Evolutionary conservation across 345 rosid genomes (phyloP), one percentile per base, ranked within the genome.

Genomic region (Murraya paniculata): DNA sequence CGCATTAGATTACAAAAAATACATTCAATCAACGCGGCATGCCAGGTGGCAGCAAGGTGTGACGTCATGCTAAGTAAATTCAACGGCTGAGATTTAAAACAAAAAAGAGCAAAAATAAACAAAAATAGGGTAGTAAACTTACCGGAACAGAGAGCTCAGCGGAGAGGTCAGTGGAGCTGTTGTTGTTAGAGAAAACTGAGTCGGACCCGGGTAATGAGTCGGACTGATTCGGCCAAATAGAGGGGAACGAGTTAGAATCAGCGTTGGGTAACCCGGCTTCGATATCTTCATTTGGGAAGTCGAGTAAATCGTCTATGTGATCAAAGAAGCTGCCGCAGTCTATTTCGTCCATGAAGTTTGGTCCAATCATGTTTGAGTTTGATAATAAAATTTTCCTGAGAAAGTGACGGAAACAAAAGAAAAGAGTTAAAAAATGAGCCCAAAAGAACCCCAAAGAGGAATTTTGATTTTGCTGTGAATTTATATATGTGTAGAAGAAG

Each of bases 251-350:
- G 81, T 84, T 81, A 76, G 45, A 41, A 77, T 76, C 84, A 35
- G 80, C 67, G 25, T 81, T 64, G n/a, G 83, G 65, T 24, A 90
- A 67, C 2, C 85, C 84, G 67, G 87, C 84, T 27, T 90, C 93
- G 22, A 89, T 79, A 35, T 93, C 98, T 64, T 89, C 97, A 79
- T 80, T 73, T 71, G 99, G 94, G 71, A 95, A 91, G 69, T 95
- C 96, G 72, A 93, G 87, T 61, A 95, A 79, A 80, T 96, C 97
- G 64, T 96, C 99, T 77, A 96, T 94, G 82, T 92, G 93, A 81
- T 94, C 98, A 82, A 97, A 93, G 93, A 94, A 94, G 89, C 91
- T 90, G 38, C 93, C 93, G 85, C 95, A 97, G 80, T 94, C 98
- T 35, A 92, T 84, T 81, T 94, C 97, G 60, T 93, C 99, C n/a